Evolutionary conservation across 306 rosid species (phyloP), one percentile per base, ranked within the genome.

Genomic region (Cicer pinnatifidum): DNA sequence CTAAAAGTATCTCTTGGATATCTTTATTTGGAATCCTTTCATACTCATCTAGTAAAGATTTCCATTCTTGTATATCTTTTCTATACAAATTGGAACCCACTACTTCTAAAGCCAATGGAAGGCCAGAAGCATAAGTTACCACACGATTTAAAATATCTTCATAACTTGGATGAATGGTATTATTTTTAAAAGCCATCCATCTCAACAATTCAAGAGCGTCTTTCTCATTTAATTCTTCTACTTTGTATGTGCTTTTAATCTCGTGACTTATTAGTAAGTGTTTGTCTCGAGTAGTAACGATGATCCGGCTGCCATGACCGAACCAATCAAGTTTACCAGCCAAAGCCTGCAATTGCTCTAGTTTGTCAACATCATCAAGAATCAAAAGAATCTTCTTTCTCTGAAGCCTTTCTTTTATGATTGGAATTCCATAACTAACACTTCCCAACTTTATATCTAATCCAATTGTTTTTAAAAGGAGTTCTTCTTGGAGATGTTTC

Each of bases 251-350:
- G 1, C 0, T 15, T 63, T 63, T 0, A 1, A 63, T 10, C 35
- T 13, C 50, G 9, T 39, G 69, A 15, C 2, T 1, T 9, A 5
- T 0, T 15, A 63, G 33, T 4, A 63, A 16, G 0, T 63, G n/a
- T 1, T 40, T 41, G 52, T 64, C 70, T 17, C 70, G 37, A 17
- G 70, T 64, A 6, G 52, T 64, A 64, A 64, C 17, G 1, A 64
- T 64, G 6, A 64, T 52, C 6, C 6, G 6, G 1, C 38, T 64
- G 0, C 52, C 52, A 5, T 0, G 9, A 5, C 70, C 70, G 0
- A 65, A 10, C 70, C 70, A 65, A 65, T 17, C 6, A 43, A 10
- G 52, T 5, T 8, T 16, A 17, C 70, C 53, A 6, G 9, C 70
- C 16, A 65, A 40, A 65, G 6, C 38, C 6, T 41, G 37, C 15